These are phyloP conservation scores for Trypanosomatidae sp. DNA, from an alignment of 208 protist genomes.

Conservation along the genomic window DNA sequence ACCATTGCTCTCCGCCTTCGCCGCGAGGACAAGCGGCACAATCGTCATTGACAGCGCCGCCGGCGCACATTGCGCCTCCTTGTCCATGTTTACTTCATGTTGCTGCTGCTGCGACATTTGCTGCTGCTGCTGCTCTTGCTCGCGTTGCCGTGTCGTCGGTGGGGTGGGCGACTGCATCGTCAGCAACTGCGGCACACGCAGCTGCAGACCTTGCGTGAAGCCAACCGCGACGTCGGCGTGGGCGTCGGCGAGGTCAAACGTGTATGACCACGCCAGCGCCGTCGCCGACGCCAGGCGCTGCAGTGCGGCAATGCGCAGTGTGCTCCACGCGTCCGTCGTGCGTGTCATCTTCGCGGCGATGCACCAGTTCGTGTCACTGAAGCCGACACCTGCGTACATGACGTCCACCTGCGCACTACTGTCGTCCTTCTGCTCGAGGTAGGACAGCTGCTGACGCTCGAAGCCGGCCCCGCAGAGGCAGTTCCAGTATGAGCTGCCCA, in stretches of 20 bases:
- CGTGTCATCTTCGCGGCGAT: constrained; percentile 66
- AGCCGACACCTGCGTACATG: constrained; percentile 68
- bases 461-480: constrained; percentile 65
- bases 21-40: constrained; percentile 40
- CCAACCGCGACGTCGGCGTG: constrained; percentile 40
- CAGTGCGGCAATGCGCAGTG: constrained; percentile 45
- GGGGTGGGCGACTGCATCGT: constrained; percentile 1
- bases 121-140: no score
- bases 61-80: constrained; percentile 1
- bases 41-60: background rate
- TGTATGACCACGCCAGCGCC: constrained; percentile 55
- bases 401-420: constrained; percentile 42
- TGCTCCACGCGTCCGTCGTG: constrained; percentile 50
- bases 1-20: constrained; percentile 61
- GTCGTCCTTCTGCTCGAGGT: constrained; percentile 58
- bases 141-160: constrained; percentile 6
- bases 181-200: constrained; percentile 38
- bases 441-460: constrained; percentile 68
- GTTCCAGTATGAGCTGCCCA: constrained; percentile 73
- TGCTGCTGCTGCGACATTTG: no score
- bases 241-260: constrained; percentile 39
- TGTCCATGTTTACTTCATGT: no score
- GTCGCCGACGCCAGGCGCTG: constrained; percentile 46
- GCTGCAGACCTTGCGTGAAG: constrained; percentile 62
- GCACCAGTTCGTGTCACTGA: constrained; percentile 69